These are phyloP conservation scores for Corylus avellana DNA, from an alignment of 306 rosid species.

Conservation along the genomic window DNA sequence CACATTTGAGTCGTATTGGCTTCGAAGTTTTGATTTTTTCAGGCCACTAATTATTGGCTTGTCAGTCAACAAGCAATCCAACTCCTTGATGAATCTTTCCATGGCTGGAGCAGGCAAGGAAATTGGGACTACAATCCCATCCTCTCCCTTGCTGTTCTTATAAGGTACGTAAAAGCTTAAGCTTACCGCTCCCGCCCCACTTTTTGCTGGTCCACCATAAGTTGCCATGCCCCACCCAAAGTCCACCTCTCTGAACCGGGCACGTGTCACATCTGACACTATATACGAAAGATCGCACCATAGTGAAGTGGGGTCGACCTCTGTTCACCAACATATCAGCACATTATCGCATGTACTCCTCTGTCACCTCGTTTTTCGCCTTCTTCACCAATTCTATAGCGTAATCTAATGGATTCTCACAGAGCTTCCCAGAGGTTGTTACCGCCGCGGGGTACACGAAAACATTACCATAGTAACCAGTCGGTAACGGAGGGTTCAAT, in stretches of 20 bases:
- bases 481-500: neutral
- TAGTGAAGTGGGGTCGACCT: too few species aligned
- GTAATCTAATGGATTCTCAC: constrained; percentile 12
- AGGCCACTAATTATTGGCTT: neutral
- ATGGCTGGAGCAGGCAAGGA: constrained; percentile 48
- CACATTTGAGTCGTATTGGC: neutral
- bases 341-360: too few species aligned
- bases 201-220: too few species aligned
- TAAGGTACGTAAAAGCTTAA: constrained; percentile 20
- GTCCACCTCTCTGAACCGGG: too few species aligned
- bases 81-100: constrained; percentile 40
- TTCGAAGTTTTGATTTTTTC: neutral
- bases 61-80: constrained; percentile 22
- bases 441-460: neutral
- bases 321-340: too few species aligned
- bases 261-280: too few species aligned
- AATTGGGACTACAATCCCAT: constrained; percentile 50
- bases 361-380: constrained; percentile 4
- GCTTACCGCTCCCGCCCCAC: too few species aligned
- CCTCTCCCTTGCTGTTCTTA: constrained; percentile 33
- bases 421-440: neutral
- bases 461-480: constrained; percentile 34
- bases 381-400: constrained; percentile 35
- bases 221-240: too few species aligned
- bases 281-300: too few species aligned